Base-by-base conservation (phyloP, 306 rosid genomes). In the Adenanthera pavonina region DNA sequence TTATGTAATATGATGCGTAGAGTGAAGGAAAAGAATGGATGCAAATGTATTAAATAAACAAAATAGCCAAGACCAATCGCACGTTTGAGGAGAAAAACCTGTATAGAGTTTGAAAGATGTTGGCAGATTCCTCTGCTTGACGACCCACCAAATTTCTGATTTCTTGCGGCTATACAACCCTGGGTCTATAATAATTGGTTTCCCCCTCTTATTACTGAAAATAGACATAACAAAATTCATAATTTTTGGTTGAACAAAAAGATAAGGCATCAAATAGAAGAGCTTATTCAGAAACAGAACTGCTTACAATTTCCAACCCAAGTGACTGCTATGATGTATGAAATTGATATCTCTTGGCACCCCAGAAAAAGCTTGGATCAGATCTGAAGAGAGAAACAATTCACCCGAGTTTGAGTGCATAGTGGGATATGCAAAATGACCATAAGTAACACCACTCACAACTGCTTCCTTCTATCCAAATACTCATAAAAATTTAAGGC, bases 111-210 rank as follows among this genome's bases (percentile, higher is more conserved):
- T 95, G 85, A 95, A 95, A 57, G 97, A 86, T 51, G 97, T 86
- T 70, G 97, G 98, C 14, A 95, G 78, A 76, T 57, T 76, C 82
- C 97, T 95, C 69, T 95, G 98, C 71, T 92, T 95, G 20, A 87
- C 81, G 16, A 79, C 89, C 97, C 94, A 91, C 98, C 98, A 91
- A 84, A 92, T 83, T n/a, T 95, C 98, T 75, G 98, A 92, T 86
- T 92, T 95, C 69, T 90, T 95, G 35, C 25, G 86, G 70, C 95
- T 90, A 84, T 89, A 91, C 0, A 95, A 90, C 11, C 91, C 98
- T 3, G 98, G 98, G 81, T 95, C 98, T 80, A 95, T 90, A 14
- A 90, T 81, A 2, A 95, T 85, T 25, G 98, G 98, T 79, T 88
- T 92, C 74, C 92, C 98, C 86, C 98, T 90, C 87, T 92, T 95